These are phyloP conservation scores for Linum lewisii DNA, from an alignment of 345 rosid genomes.

Conservation along the genomic window DNA sequence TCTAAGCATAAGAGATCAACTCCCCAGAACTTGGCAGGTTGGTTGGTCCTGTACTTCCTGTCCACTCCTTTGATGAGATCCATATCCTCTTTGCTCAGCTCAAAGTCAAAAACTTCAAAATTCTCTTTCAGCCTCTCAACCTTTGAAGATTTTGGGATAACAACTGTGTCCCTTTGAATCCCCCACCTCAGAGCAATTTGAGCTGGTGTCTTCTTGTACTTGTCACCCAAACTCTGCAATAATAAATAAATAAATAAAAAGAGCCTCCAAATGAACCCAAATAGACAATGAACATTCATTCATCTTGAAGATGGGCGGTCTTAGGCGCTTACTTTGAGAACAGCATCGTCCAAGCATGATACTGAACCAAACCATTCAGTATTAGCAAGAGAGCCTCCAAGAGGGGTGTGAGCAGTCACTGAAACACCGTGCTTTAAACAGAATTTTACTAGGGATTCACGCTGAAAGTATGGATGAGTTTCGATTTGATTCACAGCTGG, in stretches of 20 bases:
- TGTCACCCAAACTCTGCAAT: constrained; percentile 60
- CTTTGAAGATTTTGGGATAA: constrained; percentile 73
- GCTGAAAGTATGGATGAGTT: constrained; percentile 89
- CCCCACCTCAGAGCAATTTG: constrained; percentile 77
- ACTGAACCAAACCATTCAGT: constrained; percentile 62
- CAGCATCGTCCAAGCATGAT: constrained; percentile 72
- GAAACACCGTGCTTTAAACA: constrained; percentile 79
- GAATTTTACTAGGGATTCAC: constrained; percentile 76
- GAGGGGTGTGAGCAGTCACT: constrained; percentile 85
- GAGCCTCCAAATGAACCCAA: too few species aligned
- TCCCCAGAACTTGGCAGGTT: constrained; percentile 81
- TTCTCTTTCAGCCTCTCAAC: constrained; percentile 58
- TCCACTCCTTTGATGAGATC: constrained; percentile 48
- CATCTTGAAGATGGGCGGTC: neutral
- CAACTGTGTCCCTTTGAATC: constrained; percentile 59
- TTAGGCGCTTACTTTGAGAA: constrained; percentile 36
- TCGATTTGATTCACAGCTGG: constrained; percentile 97
- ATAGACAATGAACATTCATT: neutral
- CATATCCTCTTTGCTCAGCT: constrained; percentile 61
- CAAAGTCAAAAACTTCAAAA: constrained; percentile 50
- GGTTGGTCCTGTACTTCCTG: constrained; percentile 55
- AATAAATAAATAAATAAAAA: neutral
- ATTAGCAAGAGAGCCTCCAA: constrained; percentile 68
- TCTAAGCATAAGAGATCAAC: constrained; percentile 62
- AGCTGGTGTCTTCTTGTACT: constrained; percentile 64